Evolutionary conservation across 257 asterid genomes (phyloP).

Genomic region (Solanum okadae): DNA sequence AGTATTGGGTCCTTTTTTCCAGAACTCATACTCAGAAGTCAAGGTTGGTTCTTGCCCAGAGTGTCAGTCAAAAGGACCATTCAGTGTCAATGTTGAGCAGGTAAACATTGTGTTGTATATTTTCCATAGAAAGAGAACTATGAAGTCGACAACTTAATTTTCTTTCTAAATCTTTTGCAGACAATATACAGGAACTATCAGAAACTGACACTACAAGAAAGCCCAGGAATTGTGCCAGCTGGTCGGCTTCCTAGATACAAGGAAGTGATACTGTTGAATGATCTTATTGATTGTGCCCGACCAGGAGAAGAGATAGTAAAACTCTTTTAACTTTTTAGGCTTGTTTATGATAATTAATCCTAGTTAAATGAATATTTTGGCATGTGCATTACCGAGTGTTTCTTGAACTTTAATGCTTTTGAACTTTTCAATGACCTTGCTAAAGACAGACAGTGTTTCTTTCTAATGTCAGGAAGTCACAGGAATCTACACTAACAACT

Average conservation of each 20-base stretch:
- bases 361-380: background rate
- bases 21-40: constrained; percentile 95
- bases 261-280: constrained; percentile 97
- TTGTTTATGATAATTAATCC: background rate
- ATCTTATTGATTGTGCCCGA: constrained; percentile 95
- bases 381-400: background rate
- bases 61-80: constrained; percentile 96
- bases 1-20: constrained; percentile 91
- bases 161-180: constrained; percentile 31
- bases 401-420: background rate
- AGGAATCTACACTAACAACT: constrained; percentile 92
- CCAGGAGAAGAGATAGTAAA: constrained; percentile 98
- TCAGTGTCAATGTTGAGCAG: constrained; percentile 93
- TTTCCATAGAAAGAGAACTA: background rate
- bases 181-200: constrained; percentile 95
- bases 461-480: constrained; percentile 76
- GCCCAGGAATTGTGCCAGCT: constrained; percentile 99
- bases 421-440: background rate
- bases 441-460: background rate
- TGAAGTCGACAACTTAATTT: background rate
- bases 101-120: constrained; percentile 18
- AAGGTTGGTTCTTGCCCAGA: constrained; percentile 97
- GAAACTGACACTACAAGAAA: constrained; percentile 94
- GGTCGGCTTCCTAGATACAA: constrained; percentile 98
- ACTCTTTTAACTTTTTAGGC: background rate